Percentiles rank a stretch among this genome's conserved stretches.
Conservation (phyloP, 345 rosid genomes). For the Durio zibethinus region DNA sequence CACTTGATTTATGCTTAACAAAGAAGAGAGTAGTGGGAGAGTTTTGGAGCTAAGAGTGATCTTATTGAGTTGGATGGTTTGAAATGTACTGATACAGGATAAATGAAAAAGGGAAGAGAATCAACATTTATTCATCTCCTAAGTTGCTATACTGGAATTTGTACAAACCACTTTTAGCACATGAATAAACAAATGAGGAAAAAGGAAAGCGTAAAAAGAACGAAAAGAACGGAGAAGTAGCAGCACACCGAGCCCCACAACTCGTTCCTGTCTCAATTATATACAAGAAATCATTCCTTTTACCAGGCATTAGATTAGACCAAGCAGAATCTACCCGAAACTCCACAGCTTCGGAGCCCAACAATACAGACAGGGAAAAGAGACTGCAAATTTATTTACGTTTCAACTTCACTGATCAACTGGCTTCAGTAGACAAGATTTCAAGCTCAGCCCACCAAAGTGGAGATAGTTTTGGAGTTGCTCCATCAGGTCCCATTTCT, state of each 20-base stretch:
- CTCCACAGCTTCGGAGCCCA: slow-evolving; percentile 7
- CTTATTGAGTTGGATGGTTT: neutral
- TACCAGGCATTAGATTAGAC: neutral
- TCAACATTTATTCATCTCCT: slow-evolving; percentile 19
- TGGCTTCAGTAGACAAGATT: slow-evolving; percentile 59
- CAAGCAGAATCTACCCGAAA: slow-evolving; percentile 3
- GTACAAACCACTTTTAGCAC: neutral
- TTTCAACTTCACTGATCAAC: slow-evolving; percentile 22
- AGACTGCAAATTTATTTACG: neutral
- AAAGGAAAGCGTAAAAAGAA: neutral
- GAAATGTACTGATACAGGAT: neutral
- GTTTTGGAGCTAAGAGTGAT: neutral
- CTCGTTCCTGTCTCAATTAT: slow-evolving; percentile 11
- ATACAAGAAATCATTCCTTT: slow-evolving; percentile 10
- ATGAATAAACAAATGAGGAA: slow-evolving; percentile 10
- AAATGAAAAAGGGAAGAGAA: neutral
- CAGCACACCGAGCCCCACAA: neutral
- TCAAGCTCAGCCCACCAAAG: slow-evolving; percentile 99
- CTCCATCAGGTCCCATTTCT: slow-evolving; percentile 64
- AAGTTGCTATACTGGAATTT: neutral
- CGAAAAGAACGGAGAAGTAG: neutral
- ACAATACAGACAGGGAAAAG: neutral
- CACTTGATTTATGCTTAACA: neutral
- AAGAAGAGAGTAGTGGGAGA: neutral
- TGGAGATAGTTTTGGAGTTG: slow-evolving; percentile 72